phyloP scores from a whole-genome alignment of 495 filamentous ascomycete genomes.

The Daldinia decipiens region DNA sequence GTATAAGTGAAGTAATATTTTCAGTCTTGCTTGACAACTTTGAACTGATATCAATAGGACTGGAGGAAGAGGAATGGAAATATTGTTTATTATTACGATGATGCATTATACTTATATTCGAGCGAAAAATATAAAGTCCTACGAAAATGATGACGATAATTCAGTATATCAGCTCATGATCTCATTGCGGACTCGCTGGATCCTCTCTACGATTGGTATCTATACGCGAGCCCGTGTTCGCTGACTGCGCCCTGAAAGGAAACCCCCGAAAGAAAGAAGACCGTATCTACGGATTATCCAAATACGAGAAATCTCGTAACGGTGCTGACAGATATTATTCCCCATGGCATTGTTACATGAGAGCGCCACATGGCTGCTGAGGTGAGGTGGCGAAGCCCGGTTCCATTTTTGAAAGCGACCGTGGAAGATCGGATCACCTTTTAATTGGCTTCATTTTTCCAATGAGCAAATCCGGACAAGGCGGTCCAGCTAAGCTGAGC shows the following conservation, averaged over 20 bases:
- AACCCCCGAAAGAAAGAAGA: neutral
- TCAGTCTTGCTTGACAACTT: neutral
- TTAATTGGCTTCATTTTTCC: neutral
- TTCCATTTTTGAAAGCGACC: neutral
- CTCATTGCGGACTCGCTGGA: conserved; percentile 5
- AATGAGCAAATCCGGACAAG: neutral
- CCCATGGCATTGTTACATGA: neutral
- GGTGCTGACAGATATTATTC: conserved; percentile 8
- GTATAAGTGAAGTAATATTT: neutral
- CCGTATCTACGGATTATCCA: neutral
- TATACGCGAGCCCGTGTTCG: conserved; percentile 27
- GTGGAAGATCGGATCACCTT: neutral
- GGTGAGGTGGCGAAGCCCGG: conserved; percentile 8
- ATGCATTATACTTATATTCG: conserved; percentile 26
- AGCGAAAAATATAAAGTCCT: neutral
- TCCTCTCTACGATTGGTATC: conserved; percentile 1
- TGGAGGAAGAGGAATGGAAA: conserved; percentile 4
- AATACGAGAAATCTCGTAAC: conserved; percentile 27
- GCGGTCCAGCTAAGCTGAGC: neutral
- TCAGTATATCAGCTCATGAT: conserved; percentile 16
- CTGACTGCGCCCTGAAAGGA: conserved; percentile 3
- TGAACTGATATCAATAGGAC: neutral
- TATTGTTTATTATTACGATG: neutral
- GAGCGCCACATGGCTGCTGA: conserved; percentile 25
- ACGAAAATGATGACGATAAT: conserved; percentile 5